These are phyloP conservation scores for Mitragyna speciosa DNA, from an alignment of 257 asterid genomes.

Conservation along the genomic window DNA sequence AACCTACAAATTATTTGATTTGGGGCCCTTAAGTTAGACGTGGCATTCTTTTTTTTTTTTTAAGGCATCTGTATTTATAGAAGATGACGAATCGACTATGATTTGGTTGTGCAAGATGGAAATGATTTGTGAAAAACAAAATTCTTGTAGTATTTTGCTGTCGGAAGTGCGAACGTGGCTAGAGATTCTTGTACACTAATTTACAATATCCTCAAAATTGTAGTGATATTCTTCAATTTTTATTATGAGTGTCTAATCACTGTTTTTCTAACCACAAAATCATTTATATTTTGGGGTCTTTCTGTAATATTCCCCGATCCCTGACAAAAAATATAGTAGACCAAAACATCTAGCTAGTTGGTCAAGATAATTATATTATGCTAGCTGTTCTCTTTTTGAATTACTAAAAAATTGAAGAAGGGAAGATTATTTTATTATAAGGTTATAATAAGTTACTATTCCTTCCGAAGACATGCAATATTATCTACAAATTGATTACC, in stretches of 20 bases:
- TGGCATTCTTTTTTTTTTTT: neutral
- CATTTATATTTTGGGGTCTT: too few relatives aligned
- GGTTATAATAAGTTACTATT: too few relatives aligned
- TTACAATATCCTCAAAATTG: neutral
- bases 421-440: too few relatives aligned
- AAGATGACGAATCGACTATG: neutral
- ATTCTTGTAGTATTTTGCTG: neutral
- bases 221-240: neutral
- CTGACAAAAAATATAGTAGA: too few relatives aligned
- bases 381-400: too few relatives aligned
- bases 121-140: conserved; percentile 1
- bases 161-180: neutral
- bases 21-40: neutral
- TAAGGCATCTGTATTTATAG: neutral
- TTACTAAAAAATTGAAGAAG: too few relatives aligned
- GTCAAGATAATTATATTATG: too few relatives aligned
- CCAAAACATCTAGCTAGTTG: too few relatives aligned
- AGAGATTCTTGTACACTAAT: neutral
- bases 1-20: conserved; percentile 1
- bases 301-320: too few relatives aligned
- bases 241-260: too few relatives aligned
- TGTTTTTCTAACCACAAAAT: neutral
- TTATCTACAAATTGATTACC: too few relatives aligned
- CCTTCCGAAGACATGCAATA: too few relatives aligned
- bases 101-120: neutral